A percentile compares a stretch with the other conserved stretches of the same genome.
These are phyloP conservation scores for Hypoxylon lenormandii DNA, from an alignment of 495 filamentous ascomycete genomes.

Conservation along the genomic window DNA sequence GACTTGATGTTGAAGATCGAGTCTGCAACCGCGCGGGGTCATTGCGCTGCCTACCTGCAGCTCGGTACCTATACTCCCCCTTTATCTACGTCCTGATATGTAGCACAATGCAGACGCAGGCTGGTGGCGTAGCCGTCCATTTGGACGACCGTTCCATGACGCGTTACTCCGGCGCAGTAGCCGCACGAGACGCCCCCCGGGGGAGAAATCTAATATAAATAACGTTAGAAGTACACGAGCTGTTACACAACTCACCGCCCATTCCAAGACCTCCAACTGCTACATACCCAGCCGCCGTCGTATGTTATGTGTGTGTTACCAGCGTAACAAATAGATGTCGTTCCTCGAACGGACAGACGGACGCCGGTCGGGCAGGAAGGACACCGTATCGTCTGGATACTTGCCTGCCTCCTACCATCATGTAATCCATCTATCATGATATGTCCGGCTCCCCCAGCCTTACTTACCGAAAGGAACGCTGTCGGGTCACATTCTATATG, in stretches of 20 bases:
- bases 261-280: conserved; percentile 2
- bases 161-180: conserved; percentile 15
- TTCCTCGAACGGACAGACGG: conserved; percentile 10
- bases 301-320: conserved; percentile 3
- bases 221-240: conserved; percentile 28
- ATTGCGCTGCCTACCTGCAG: conserved; percentile 6
- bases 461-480: conserved; percentile 33
- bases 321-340: conserved; percentile 12
- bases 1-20: conserved; percentile 5
- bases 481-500: conserved; percentile 26
- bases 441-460: conserved; percentile 10
- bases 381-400: conserved; percentile 23
- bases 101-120: background rate
- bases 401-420: conserved; percentile 1
- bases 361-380: conserved; percentile 8
- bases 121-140: background rate
- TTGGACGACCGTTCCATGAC: conserved; percentile 7
- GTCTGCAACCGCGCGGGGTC: conserved; percentile 4
- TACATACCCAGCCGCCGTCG: no score
- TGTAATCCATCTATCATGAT: conserved; percentile 14
- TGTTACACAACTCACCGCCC: conserved; percentile 21
- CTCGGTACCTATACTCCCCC: conserved; percentile 1
- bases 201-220: conserved; percentile 10
- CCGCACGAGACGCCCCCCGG: conserved; percentile 1
- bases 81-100: background rate